Evolutionary conservation across 1,284 basidiomycete species (phyloP).

Genomic region (Butyriboletus pseudospeciosus): DNA sequence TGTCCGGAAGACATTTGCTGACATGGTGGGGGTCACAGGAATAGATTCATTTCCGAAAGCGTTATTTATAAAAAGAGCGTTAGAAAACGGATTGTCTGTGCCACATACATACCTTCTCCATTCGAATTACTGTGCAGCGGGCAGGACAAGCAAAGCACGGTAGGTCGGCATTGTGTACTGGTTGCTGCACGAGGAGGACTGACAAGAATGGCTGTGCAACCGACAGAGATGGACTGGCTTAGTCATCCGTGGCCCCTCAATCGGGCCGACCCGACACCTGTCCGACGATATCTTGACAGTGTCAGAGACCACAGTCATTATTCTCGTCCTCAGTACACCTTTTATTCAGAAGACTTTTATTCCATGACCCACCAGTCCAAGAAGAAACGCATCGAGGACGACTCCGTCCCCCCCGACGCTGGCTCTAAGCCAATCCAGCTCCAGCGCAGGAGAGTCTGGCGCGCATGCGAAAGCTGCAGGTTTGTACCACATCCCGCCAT

Average conservation of each 20-base stretch:
- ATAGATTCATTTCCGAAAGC: constrained; percentile 33
- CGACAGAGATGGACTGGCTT: constrained; percentile 30
- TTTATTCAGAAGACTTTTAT: constrained; percentile 48
- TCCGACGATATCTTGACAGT: constrained; percentile 33
- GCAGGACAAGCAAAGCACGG: constrained; percentile 7
- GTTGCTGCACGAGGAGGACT: constrained; percentile 19
- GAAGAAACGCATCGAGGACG: constrained; percentile 69
- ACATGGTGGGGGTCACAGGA: constrained; percentile 28
- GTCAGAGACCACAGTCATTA: constrained; percentile 20
- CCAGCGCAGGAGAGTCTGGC: constrained; percentile 71
- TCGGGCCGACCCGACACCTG: constrained; percentile 35
- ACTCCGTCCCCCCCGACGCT: constrained; percentile 45
- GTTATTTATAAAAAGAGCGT: constrained; percentile 28
- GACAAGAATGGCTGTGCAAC: constrained; percentile 26
- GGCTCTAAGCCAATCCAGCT: constrained; percentile 68
- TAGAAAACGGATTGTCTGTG: constrained; percentile 7
- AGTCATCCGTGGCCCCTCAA: constrained; percentile 29
- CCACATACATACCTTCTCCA: constrained; percentile 25
- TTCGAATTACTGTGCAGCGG: constrained; percentile 4
- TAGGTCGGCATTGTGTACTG: constrained; percentile 22
- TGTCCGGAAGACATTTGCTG: constrained; percentile 25
- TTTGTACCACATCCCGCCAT: constrained; percentile 35
- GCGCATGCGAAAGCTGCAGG: constrained; percentile 84
- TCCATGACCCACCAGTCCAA: constrained; percentile 54
- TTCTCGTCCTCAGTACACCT: constrained; percentile 32